These are phyloP conservation scores for Mycena amicta DNA, from an alignment of 768 basidiomycete species.

Conservation along the genomic window DNA sequence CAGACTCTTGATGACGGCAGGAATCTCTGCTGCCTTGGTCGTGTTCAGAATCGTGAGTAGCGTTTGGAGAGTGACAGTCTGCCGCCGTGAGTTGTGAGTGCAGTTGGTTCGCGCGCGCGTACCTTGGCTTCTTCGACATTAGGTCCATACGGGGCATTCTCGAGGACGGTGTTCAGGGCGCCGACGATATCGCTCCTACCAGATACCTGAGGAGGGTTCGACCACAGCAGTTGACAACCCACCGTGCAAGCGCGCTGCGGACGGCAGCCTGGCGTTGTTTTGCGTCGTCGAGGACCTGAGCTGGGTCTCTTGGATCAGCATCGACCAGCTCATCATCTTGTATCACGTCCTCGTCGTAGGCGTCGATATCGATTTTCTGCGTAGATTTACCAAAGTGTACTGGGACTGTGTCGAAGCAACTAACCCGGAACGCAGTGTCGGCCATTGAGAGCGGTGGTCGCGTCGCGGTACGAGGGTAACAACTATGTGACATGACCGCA, in stretches of 20 bases:
- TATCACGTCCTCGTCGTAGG: slow-evolving; percentile 88
- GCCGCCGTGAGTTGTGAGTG: too few species aligned
- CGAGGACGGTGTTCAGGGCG: slow-evolving; percentile 71
- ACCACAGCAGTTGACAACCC: slow-evolving; percentile 36
- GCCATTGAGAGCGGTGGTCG: slow-evolving; percentile 32
- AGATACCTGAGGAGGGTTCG: neutral
- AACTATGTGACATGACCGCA: too few species aligned
- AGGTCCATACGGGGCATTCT: slow-evolving; percentile 86
- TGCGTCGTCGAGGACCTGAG: slow-evolving; percentile 72
- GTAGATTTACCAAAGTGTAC: too few species aligned
- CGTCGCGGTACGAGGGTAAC: too few species aligned
- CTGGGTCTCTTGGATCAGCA: slow-evolving; percentile 78
- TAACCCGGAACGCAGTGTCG: slow-evolving; percentile 71
- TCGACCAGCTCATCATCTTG: slow-evolving; percentile 86
- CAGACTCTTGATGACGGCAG: slow-evolving; percentile 70
- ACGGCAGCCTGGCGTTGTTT: slow-evolving; percentile 76
- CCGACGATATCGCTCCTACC: slow-evolving; percentile 74
- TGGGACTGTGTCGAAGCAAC: too few species aligned
- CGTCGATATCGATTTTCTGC: slow-evolving; percentile 92
- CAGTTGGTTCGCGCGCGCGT: slow-evolving; percentile 7
- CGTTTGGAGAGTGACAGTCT: slow-evolving; percentile 80
- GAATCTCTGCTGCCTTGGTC: slow-evolving; percentile 87
- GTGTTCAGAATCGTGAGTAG: slow-evolving; percentile 91
- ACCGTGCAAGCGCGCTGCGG: slow-evolving; percentile 76
- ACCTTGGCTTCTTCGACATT: slow-evolving; percentile 92